Base-by-base conservation (phyloP, 2,329 filamentous ascomycete species). In the Phaeosphaeriaceae sp. region DNA sequence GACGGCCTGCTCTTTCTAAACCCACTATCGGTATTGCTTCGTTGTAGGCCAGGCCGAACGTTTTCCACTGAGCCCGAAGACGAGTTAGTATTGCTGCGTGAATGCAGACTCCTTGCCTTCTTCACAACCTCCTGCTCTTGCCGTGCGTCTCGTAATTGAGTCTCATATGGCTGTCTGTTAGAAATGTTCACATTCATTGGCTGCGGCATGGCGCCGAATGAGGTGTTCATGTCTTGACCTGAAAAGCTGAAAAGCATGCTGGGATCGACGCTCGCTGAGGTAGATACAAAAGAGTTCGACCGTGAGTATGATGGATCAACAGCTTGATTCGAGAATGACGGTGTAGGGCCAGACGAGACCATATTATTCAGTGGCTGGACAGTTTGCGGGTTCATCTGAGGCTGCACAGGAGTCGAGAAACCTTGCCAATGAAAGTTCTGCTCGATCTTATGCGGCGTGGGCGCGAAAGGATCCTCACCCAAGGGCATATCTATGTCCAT, bases 1-100 rank as follows among this genome's bases (percentile, higher is more conserved):
- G 62, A 63, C 19, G 70, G 66, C 17, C 70, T 71, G 41, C 54
- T 62, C 53, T 65, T 74, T 24, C 74, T 68, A 41, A 74, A 70
- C 5, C 79, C 80, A 52, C 78, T 78, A 27, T 79, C 77, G 13
- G 81, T 83, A 53, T 82, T 83, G 67, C 80, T 83, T 53, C 82
- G 70, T 53, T 79, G 79, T 15, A 83, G 65, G 7, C 61, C 67
- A 49, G 78, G 75, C 36, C 67, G 69, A 17, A 62, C 51, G 24
- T 65, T 63, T 7, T 76, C 72, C 17, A 69, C 65, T 2, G 76
- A 77, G n/a, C 72, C 69, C 20, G 72, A 70, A 1, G 79, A 78
- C 1, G 78, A 79, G 11, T 70, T 71, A 4, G 78, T 80, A 40
- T 75, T 80, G 19, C 73, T 76, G 25, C 79, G 76, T 53, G 77